phyloP scores from a whole-genome alignment of 768 basidiomycete species.

The Trametes meyenii region DNA sequence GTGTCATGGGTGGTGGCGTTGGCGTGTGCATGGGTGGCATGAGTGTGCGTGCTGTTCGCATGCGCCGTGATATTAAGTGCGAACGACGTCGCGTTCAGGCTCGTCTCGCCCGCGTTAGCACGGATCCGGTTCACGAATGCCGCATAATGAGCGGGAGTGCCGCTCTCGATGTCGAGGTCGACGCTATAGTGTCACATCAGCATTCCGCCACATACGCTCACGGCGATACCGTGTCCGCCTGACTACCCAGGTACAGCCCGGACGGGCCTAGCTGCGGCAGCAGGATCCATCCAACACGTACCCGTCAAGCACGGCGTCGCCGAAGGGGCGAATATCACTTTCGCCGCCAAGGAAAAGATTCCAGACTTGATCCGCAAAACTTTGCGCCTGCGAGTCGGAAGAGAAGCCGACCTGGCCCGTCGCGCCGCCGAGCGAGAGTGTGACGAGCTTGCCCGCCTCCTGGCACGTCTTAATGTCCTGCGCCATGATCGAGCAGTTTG shows the following conservation, averaged over 20 bases:
- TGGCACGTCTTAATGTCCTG: slow-evolving; percentile 67
- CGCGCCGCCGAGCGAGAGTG: slow-evolving; percentile 45
- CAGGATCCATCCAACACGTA: slow-evolving; percentile 30
- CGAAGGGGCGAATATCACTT: slow-evolving; percentile 69
- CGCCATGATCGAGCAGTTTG: slow-evolving; percentile 62
- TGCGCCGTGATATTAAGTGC: slow-evolving; percentile 46
- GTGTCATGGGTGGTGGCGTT: neutral
- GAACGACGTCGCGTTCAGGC: slow-evolving; percentile 23
- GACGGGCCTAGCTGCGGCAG: neutral
- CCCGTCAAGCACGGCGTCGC: slow-evolving; percentile 73
- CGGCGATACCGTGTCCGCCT: neutral
- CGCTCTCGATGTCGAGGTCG: slow-evolving; percentile 77
- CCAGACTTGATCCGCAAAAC: slow-evolving; percentile 72
- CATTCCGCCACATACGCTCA: neutral
- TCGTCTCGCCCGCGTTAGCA: slow-evolving; percentile 49
- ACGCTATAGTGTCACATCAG: slow-evolving; percentile 34
- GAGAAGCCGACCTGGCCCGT: slow-evolving; percentile 64
- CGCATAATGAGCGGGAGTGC: slow-evolving; percentile 37
- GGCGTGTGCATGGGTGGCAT: neutral
- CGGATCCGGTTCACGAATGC: slow-evolving; percentile 53
- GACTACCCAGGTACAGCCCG: neutral
- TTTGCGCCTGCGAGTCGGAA: slow-evolving; percentile 55
- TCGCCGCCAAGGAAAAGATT: slow-evolving; percentile 68
- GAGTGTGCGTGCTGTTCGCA: slow-evolving; percentile 17
- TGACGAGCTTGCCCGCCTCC: slow-evolving; percentile 40